Evolutionary conservation across 2,329 filamentous ascomycete genomes (phyloP), one percentile per base, ranked within the genome.

Genomic region (Penicillium digitatum): DNA sequence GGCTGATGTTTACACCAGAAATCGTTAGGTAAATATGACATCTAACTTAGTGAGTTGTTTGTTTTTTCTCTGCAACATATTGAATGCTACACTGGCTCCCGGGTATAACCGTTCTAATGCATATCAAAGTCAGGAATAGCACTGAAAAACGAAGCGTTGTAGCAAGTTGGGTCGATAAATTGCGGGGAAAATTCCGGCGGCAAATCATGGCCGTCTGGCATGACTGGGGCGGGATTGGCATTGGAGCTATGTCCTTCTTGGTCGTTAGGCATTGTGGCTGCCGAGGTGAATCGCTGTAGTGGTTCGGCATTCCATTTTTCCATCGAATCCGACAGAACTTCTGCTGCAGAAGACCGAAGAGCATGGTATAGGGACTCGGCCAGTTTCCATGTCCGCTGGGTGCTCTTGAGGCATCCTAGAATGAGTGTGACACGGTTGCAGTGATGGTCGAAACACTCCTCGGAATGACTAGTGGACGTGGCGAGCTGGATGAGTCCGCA

Each of bases 361-460:
- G 61, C 58, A 8, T 62, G 62, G 27, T 70, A 69, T 1, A 70
- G 63, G 20, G 61, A 52, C 31, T 67, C 62, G 3, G 68, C 69
- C 4, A 72, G 53, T 35, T 57, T 54, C 70, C 70, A 72, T 7
- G 62, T 72, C 8, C 62, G 58, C 18, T 63, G 66, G 16, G 66
- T 62, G 20, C 62, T 65, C 45, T 72, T 72, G 24, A 73, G 53
- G 40, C 69, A 72, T 1, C 71, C 71, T 7, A 73, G 64, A 7
- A 72, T 65, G 3, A 73, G 64, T 10, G 67, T 67, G 3, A 73
- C 68, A n/a, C 71, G 66, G 42, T 73, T 73, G 26, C 65, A 69
- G 44, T 73, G 71, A 31, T 73, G 71, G 27, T 73, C 71, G n/a
- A 69, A 69, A 42, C 71, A 73, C n/a, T 72, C 70, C 20, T 66